Evolutionary conservation across 495 filamentous ascomycete species (phyloP).

Genomic region (Aspergillus bridgeri): DNA sequence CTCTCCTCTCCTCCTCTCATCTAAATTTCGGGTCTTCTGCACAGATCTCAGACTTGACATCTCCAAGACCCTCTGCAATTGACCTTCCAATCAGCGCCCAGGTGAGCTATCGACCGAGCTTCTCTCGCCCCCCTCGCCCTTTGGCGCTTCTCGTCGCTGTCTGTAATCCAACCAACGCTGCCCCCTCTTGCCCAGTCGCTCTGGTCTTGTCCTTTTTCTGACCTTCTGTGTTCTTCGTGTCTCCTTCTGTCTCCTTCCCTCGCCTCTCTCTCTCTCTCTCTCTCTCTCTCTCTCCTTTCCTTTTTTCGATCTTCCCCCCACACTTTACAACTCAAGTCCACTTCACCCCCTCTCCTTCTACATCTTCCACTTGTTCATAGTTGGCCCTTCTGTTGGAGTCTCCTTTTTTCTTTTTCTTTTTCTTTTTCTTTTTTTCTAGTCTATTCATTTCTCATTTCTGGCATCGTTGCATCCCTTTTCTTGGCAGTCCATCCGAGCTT

Average conservation of each 20-base stretch:
- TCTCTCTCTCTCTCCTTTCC: slow-evolving; percentile 7
- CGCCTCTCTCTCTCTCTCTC: slow-evolving; percentile 4
- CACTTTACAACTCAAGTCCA: background rate
- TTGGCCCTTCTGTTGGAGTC: background rate
- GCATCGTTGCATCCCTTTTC: background rate
- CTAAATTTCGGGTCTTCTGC: no score
- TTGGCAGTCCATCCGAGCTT: background rate
- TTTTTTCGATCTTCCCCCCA: slow-evolving; percentile 12
- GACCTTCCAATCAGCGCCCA: background rate
- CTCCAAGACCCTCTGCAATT: background rate
- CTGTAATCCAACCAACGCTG: background rate
- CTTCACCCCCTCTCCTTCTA: background rate
- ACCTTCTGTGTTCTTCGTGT: background rate
- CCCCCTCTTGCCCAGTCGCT: background rate
- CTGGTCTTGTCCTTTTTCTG: background rate
- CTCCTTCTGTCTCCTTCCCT: background rate
- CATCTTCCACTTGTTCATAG: background rate
- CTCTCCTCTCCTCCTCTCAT: slow-evolving; percentile 7
- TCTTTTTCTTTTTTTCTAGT: slow-evolving; percentile 5
- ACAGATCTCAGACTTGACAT: background rate
- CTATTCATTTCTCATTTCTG: slow-evolving; percentile 1
- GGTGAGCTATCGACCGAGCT: background rate
- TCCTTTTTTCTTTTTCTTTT: background rate
- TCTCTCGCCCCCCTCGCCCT: background rate
- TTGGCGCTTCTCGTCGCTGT: background rate